Base-by-base conservation (phyloP, 108 stramenopile genomes). In the Nitzschia sp. region DNA sequence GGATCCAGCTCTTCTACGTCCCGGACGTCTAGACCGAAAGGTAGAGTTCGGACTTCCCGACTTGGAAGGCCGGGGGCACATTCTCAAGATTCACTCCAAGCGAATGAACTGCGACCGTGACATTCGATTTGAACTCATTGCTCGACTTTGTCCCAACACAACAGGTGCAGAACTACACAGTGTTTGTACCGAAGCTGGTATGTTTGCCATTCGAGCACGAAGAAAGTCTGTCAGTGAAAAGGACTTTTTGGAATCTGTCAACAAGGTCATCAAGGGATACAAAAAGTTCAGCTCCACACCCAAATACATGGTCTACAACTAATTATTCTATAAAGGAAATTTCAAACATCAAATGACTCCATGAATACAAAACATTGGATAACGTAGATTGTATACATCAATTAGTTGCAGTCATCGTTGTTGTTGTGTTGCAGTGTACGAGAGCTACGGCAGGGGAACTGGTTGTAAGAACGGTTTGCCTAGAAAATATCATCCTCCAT, bases 201-300 rank as follows among this genome's bases (percentile, higher is more conserved):
- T 98, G 98, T 98, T 93, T 73, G 90, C 97, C 39, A 99, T 99
- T 75, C 93, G 98, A 25, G 96, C 97, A 0, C 86, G 98, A 56
- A 86, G 96, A 72, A 99, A 99, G 87, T 83, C 72, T 62, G 95
- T 97, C 53, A 91, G 83, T 51, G 97, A 99, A 76, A 96, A 96
- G 71, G 98, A 99, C 71, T 97, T 99, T 78, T 77, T 99, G 69
- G 98, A 98, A 53, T 91, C 93, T 26, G 95, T 98, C 71, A 96
- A 97, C 80, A 97, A 99, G 94, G 98, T 99, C 62, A 97, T 99
- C 73, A 99, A 99, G 91, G 97, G 97, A 61, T 99, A 99, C 92
- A 96, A 97, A 74, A 99, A 98, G 86, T 99, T 99, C 93, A 92
- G 90, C 63, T 90, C 97, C 29, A 99, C 98, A 52, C 97, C 98